Evolutionary conservation across 345 rosid species (phyloP).

Genomic region (Erodium maritimum): DNA sequence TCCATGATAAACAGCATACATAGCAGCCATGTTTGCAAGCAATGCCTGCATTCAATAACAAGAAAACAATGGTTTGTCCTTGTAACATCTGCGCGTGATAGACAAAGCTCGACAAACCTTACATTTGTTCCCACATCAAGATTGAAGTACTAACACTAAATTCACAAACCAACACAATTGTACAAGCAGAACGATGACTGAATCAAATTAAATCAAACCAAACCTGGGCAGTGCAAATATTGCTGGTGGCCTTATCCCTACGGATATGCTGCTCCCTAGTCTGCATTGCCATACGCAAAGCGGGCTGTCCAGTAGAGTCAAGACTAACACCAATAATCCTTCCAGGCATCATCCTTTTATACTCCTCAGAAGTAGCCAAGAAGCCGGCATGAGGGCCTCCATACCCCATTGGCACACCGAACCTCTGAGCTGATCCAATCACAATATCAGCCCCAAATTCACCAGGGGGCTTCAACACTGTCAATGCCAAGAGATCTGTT

Average conservation of each 20-base stretch:
- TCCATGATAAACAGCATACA: constrained; percentile 97
- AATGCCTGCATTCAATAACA: constrained; percentile 48
- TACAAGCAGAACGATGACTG: no score
- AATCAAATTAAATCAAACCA: not conserved
- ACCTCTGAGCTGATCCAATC: constrained; percentile 92
- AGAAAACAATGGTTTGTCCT: not conserved
- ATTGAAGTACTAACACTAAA: not conserved
- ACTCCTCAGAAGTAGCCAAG: constrained; percentile 95
- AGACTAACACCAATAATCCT: constrained; percentile 90
- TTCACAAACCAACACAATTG: no score
- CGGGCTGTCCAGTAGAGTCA: constrained; percentile 85
- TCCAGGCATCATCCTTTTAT: constrained; percentile 98
- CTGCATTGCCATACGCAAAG: constrained; percentile 98
- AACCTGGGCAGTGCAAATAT: constrained; percentile 99
- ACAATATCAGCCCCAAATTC: constrained; percentile 91
- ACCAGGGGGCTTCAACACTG: constrained; percentile 92
- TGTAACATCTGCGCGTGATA: not conserved
- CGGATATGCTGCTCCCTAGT: constrained; percentile 98
- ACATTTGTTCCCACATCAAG: not conserved
- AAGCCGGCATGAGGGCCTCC: constrained; percentile 99
- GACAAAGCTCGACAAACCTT: not conserved
- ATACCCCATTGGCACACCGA: constrained; percentile 97
- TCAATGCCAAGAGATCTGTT: constrained; percentile 81
- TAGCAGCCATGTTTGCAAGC: constrained; percentile 97
- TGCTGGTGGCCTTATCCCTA: constrained; percentile 98